Evolutionary conservation across 306 rosid species (phyloP).

Genomic region (Gillenia trifoliata): DNA sequence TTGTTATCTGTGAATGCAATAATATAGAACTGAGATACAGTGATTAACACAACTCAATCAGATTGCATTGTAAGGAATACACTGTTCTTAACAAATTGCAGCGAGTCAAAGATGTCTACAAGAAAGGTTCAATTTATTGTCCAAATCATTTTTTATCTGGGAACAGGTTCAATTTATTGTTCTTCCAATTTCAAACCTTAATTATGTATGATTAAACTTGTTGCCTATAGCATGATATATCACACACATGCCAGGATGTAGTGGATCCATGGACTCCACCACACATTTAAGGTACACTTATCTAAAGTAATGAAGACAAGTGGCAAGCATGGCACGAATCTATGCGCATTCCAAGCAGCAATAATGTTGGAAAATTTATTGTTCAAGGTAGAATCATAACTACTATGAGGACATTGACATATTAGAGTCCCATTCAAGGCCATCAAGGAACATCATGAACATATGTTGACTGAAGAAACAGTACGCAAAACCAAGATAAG

Average conservation of each 20-base stretch:
- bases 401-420: not conserved
- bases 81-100: not conserved
- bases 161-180: not conserved
- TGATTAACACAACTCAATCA: not conserved
- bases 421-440: not conserved
- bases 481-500: not conserved
- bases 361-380: not conserved
- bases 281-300: not conserved
- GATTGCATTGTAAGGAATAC: not conserved
- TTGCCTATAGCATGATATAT: not conserved
- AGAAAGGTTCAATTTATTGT: not conserved
- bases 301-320: not conserved
- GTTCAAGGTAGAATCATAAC: not conserved
- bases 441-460: not conserved
- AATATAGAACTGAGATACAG: slow-evolving; percentile 6
- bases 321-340: not conserved
- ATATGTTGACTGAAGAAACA: not conserved
- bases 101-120: not conserved
- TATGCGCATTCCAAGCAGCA: not conserved
- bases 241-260: not conserved
- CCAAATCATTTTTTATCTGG: not conserved
- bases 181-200: not conserved
- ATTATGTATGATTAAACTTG: not conserved
- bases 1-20: slow-evolving; percentile 67
- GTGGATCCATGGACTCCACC: not conserved